A percentile compares a stretch with the other conserved stretches of the same genome.
Conservation (phyloP, 352 stramenopile species). For the Phytophthora tentaculata region DNA sequence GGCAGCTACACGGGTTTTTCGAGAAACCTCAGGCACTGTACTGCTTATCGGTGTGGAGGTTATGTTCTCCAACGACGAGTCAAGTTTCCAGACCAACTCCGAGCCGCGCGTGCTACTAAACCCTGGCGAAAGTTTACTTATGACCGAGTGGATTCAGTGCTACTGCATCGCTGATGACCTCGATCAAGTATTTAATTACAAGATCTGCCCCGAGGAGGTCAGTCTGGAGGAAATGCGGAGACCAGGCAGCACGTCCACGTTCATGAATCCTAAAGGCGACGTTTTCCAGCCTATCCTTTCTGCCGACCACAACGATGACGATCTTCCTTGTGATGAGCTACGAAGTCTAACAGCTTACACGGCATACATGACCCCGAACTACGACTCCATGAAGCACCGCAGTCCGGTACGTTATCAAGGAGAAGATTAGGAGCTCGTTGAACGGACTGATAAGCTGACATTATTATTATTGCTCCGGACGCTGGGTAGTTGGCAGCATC, state of each 20-base stretch:
- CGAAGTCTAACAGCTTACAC: constrained; percentile 61
- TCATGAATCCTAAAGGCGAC: constrained; percentile 58
- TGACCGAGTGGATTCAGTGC: constrained; percentile 82
- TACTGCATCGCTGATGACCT: constrained; percentile 89
- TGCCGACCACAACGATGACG: constrained; percentile 27
- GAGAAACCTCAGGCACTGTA: constrained; percentile 67
- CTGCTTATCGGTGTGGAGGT: constrained; percentile 86
- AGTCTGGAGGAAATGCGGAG: constrained; percentile 51
- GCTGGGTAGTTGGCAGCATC: constrained; percentile 36
- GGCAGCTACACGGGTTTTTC: constrained; percentile 64
- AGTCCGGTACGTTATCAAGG: constrained; percentile 31
- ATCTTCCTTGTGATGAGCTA: constrained; percentile 44
- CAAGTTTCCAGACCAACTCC: constrained; percentile 24
- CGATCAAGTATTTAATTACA: constrained; percentile 63
- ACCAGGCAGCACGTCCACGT: constrained; percentile 32
- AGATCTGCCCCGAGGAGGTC: constrained; percentile 58
- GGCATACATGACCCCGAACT: constrained; percentile 52
- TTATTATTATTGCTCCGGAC: constrained; percentile 7
- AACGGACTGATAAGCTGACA: neutral
- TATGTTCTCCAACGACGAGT: constrained; percentile 55
- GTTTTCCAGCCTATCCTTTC: constrained; percentile 58
- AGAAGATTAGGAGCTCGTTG: neutral
- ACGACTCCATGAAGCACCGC: constrained; percentile 33
- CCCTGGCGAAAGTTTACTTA: constrained; percentile 72
- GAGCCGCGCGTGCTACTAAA: constrained; percentile 82